Conservation (phyloP, 306 rosid species). For the Lathyrus oleraceus region DNA sequence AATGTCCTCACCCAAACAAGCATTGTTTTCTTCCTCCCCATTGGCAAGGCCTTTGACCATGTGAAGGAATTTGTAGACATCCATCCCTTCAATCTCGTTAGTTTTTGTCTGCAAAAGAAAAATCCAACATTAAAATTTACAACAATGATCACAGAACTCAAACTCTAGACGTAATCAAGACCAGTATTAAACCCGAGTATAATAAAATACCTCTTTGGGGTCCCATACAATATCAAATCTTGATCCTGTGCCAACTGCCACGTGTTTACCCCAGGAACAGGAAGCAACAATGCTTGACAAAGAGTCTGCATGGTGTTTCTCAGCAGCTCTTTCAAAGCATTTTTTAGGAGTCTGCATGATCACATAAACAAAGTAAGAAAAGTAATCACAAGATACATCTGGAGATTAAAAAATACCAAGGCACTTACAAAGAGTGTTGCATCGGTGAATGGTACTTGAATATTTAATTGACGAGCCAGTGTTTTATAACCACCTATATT, state of each 20-base stretch:
- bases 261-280: constrained; percentile 95
- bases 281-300: constrained; percentile 86
- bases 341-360: constrained; percentile 74
- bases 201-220: constrained; percentile 58
- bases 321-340: constrained; percentile 94
- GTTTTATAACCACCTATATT: constrained; percentile 90
- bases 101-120: constrained; percentile 54
- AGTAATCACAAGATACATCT: constrained; percentile 13
- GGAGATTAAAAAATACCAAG: constrained; percentile 29
- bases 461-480: constrained; percentile 62
- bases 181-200: constrained; percentile 21
- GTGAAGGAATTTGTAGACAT: constrained; percentile 71
- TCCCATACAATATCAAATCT: constrained; percentile 84
- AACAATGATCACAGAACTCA: constrained; percentile 8
- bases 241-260: constrained; percentile 95
- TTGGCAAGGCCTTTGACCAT: constrained; percentile 57
- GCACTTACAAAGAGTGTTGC: constrained; percentile 85
- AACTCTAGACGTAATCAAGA: constrained; percentile 16
- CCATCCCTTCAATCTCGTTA: constrained; percentile 58
- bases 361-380: constrained; percentile 22
- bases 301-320: constrained; percentile 77
- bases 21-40: constrained; percentile 59
- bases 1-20: constrained; percentile 73
- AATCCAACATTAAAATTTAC: constrained; percentile 22
- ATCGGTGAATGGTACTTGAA: constrained; percentile 92